Percentiles rank a stretch among this genome's conserved stretches.
Evolutionary conservation across 78 protist species (phyloP).

Genomic region (Emiliania huxleyi): DNA sequence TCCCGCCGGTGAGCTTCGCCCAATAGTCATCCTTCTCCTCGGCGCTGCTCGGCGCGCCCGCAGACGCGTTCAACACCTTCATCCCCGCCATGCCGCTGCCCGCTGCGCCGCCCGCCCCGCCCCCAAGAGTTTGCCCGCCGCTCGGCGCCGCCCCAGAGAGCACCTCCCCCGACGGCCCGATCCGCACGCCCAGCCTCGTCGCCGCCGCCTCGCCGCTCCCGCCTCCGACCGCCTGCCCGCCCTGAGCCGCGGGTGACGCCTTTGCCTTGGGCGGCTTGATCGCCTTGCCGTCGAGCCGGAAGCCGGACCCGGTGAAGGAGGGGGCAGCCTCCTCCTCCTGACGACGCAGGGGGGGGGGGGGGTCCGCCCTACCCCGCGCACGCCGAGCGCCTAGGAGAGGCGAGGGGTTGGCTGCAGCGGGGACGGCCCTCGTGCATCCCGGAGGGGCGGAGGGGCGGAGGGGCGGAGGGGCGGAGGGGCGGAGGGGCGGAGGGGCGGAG

Average conservation of each 20-base stretch:
- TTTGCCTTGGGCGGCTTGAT: background rate
- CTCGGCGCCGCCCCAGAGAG: background rate
- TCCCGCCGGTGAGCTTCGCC: background rate
- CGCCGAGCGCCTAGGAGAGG: no score
- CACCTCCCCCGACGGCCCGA: background rate
- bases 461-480: no score
- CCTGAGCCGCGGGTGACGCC: no score
- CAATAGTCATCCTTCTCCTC: background rate
- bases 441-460: no score
- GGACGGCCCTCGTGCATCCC: no score
- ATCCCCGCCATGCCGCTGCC: background rate
- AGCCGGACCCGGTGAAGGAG: background rate
- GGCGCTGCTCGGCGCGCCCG: background rate
- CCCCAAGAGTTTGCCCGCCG: background rate
- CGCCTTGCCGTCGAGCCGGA: constrained; percentile 22
- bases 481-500: no score
- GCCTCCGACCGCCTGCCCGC: background rate
- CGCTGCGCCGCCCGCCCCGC: background rate
- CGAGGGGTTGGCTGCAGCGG: no score
- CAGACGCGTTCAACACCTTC: background rate
- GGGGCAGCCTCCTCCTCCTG: background rate
- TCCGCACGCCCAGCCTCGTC: background rate
- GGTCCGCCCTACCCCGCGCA: no score
- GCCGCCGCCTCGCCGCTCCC: background rate
- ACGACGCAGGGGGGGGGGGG: no score